Percentiles rank a stretch among this genome's conserved stretches.
Conservation (phyloP, 768 basidiomycete species). For the Podaxis sp. region DNA sequence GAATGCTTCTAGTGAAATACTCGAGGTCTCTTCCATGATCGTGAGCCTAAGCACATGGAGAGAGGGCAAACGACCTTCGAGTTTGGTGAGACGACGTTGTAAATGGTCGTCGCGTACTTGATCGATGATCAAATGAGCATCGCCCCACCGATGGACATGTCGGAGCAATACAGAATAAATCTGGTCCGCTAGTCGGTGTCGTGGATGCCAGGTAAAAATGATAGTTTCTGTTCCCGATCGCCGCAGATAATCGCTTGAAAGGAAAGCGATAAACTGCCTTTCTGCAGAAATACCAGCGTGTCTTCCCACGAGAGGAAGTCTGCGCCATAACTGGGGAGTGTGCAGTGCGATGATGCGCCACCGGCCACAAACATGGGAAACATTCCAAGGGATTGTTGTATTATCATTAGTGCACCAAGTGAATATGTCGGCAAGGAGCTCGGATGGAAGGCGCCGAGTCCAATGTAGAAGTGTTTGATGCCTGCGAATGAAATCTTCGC, state of each 20-base stretch:
- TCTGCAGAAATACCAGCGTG: not conserved
- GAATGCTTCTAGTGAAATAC: not conserved
- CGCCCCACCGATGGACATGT: not conserved
- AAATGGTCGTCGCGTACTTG: not conserved
- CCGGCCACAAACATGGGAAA: not conserved
- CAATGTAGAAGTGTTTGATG: not conserved
- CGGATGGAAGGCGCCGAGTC: not conserved
- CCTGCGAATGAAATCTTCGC: not conserved
- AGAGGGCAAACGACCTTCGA: not conserved
- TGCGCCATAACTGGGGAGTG: not conserved
- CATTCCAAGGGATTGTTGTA: not conserved
- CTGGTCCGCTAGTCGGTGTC: not conserved
- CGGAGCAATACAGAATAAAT: not conserved
- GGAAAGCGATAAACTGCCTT: not conserved
- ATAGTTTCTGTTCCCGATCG: not conserved
- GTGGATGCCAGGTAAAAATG: not conserved
- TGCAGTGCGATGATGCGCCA: not conserved
- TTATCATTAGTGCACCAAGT: not conserved
- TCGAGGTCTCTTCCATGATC: not conserved
- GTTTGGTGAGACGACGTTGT: not conserved
- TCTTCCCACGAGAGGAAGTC: not conserved
- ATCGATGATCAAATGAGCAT: conserved; percentile 1
- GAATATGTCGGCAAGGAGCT: not conserved
- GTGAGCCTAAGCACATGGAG: not conserved
- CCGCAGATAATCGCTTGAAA: not conserved